Evolutionary conservation across 78 protist species (phyloP).

Genomic region (Pigoraptor vietnamica): DNA sequence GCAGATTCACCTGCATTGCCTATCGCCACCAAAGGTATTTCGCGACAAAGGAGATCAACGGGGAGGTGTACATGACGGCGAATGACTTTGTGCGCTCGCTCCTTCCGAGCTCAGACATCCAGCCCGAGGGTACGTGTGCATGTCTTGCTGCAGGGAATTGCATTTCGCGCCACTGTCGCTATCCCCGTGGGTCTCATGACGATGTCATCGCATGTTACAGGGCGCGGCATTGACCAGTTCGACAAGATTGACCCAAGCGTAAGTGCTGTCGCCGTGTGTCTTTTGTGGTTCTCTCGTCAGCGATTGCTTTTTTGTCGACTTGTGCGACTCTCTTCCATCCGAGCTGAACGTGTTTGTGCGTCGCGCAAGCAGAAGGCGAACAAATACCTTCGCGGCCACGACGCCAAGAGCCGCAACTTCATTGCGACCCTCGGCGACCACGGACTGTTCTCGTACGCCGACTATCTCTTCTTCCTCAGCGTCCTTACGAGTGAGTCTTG

Average conservation of each 20-base stretch:
- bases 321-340: too few species aligned
- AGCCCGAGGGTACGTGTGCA: background rate
- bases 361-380: background rate
- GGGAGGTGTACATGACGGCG: constrained; percentile 1
- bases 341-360: background rate
- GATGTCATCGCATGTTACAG: too few species aligned
- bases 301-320: too few species aligned
- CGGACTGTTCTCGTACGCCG: background rate
- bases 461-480: background rate
- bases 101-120: background rate
- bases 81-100: background rate
- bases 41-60: background rate
- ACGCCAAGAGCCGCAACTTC: background rate
- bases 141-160: background rate
- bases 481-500: background rate
- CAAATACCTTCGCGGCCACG: background rate
- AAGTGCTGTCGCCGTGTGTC: too few species aligned
- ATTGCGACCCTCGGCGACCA: background rate
- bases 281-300: too few species aligned
- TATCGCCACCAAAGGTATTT: background rate
- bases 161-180: too few species aligned
- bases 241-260: background rate
- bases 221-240: background rate
- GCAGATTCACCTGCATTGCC: background rate
- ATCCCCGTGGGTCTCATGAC: too few species aligned